Conservation (phyloP, 2,329 filamentous ascomycete species). For the Onygenales sp. region DNA sequence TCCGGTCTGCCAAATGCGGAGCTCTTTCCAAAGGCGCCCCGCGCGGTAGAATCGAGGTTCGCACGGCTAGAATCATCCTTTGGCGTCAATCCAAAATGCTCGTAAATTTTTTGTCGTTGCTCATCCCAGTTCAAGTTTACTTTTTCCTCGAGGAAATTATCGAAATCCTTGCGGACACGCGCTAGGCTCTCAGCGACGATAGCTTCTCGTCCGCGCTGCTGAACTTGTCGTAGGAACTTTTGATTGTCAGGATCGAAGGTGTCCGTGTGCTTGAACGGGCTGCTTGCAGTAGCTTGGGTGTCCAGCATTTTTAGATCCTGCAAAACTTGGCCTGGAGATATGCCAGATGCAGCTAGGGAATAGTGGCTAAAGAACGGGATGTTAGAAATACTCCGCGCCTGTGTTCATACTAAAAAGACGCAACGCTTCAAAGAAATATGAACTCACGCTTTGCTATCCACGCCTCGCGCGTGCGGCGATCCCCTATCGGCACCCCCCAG, state of each 20-base stretch:
- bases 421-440: background rate
- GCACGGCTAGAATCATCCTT: slow-evolving; percentile 32
- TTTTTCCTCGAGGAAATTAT: slow-evolving; percentile 87
- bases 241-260: slow-evolving; percentile 47
- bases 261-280: slow-evolving; percentile 26
- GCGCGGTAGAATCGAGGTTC: slow-evolving; percentile 24
- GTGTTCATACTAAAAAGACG: background rate
- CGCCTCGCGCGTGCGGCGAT: slow-evolving; percentile 29
- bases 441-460: slow-evolving; percentile 45
- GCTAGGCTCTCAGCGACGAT: slow-evolving; percentile 89
- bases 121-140: slow-evolving; percentile 93
- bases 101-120: slow-evolving; percentile 84
- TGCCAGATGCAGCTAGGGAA: slow-evolving; percentile 82
- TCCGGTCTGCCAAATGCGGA: slow-evolving; percentile 26
- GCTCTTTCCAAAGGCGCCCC: slow-evolving; percentile 42
- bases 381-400: background rate
- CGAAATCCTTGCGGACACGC: slow-evolving; percentile 82
- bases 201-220: slow-evolving; percentile 81
- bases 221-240: slow-evolving; percentile 73
- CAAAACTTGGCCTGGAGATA: slow-evolving; percentile 76
- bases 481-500: slow-evolving; percentile 62
- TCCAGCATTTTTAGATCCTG: slow-evolving; percentile 77
- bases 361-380: slow-evolving; percentile 57
- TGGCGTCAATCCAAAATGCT: slow-evolving; percentile 81
- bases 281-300: slow-evolving; percentile 50